Base-by-base conservation (phyloP, 2,329 filamentous ascomycete species). In the Chaetomiaceae sp. region DNA sequence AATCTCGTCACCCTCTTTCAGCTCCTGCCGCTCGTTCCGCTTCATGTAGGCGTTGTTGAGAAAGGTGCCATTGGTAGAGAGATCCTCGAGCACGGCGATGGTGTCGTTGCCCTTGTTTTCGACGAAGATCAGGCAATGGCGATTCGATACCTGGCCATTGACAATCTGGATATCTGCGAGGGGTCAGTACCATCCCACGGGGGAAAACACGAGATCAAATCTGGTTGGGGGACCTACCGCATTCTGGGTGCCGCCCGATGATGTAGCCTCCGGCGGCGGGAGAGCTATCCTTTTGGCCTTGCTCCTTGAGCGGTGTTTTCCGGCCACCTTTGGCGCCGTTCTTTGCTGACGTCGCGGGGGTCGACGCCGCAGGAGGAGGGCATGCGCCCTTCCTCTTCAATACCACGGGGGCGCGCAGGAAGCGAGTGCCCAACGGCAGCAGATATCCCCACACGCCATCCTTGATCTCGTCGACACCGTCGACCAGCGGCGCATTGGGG, bases 401-500 rank as follows among this genome's bases (percentile, higher is more conserved):
- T 7, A 95, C 87, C 19, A 81, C 63, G 40, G 70, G 95, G 69
- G 67, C 86, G 71, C 69, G 82, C 37, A 68, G 85, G 48, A 85
- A 83, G 57, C 79, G 81, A 46, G 79, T 77, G 63, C 92, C 85
- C 20, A 96, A 72, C 2, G 92, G 89, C 48, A 96, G 81, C 5
- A 99, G 75, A 63, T 97, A 99, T 12, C 95, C 95, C 93, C 93
- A 99, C 1, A 97, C 89, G 8, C 89, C 89, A 66, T 95, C 87
- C 40, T 81, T 77, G 55, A 75, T 81, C 70, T 96, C 90, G 64
- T 96, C 87, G 56, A 91, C 81, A 4, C 95, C 87, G 50, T 95
- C 89, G 56, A 91, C 87, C 41, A 92, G 78, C 21, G 81, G 79
- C 52, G 81, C 73, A 23, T 89, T 81, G 3, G 86, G 83, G 58